Conservation (phyloP, 2,329 filamentous ascomycete species). For the Cordyceps tenuipes region DNA sequence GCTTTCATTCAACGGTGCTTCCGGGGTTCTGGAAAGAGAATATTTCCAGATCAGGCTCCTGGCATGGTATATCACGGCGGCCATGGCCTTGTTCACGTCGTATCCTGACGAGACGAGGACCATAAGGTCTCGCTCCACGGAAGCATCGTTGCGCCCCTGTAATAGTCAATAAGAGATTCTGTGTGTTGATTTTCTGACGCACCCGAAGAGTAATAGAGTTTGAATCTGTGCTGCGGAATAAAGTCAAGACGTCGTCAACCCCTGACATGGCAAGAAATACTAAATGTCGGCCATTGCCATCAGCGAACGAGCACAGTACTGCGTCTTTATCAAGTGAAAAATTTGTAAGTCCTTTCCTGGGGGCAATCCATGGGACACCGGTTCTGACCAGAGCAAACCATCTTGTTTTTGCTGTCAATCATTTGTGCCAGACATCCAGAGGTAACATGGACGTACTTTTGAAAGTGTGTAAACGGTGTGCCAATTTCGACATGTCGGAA, state of each 20-base stretch:
- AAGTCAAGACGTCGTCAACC: conserved; percentile 58
- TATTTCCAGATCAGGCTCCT: conserved; percentile 41
- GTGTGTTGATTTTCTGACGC: conserved; percentile 20
- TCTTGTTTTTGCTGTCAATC: conserved; percentile 27
- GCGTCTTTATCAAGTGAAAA: conserved; percentile 71
- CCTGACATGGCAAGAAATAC: conserved; percentile 74
- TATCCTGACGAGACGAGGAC: conserved; percentile 65
- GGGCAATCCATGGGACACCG: conserved; percentile 79
- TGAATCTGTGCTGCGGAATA: conserved; percentile 56
- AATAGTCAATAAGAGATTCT: conserved; percentile 11
- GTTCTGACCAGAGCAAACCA: conserved; percentile 78
- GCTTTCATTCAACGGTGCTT: conserved; percentile 19
- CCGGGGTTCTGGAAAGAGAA: conserved; percentile 31
- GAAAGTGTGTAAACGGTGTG: conserved; percentile 47
- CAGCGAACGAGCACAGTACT: conserved; percentile 70
- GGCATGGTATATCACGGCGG: conserved; percentile 82
- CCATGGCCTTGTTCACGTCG: conserved; percentile 66
- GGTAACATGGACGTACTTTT: conserved; percentile 32
- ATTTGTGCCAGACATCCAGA: not conserved
- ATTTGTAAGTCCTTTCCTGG: conserved; percentile 64
- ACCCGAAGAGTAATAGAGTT: conserved; percentile 62
- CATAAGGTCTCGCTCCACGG: conserved; percentile 43
- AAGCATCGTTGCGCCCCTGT: conserved; percentile 59
- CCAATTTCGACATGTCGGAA: conserved; percentile 52
- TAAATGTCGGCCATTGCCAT: conserved; percentile 61